Evolutionary conservation across 352 stramenopile species (phyloP).

Genomic region (Globisporangium lucens): DNA sequence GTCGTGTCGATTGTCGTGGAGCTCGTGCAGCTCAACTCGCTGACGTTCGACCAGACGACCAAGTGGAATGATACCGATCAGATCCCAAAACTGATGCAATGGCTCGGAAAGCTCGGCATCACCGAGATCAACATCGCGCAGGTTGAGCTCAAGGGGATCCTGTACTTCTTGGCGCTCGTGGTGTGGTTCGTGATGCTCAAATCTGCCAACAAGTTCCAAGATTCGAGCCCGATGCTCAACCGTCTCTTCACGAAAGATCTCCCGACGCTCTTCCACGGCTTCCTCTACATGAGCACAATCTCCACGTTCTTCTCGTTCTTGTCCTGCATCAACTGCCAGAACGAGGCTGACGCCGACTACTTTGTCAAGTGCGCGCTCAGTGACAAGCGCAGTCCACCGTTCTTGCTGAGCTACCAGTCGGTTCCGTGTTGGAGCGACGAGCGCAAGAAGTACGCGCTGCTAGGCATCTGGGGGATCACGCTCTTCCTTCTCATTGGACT

Average conservation of each 20-base stretch:
- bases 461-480: constrained; percentile 51
- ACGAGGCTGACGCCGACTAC: constrained; percentile 6
- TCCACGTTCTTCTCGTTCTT: constrained; percentile 62
- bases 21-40: constrained; percentile 59
- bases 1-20: constrained; percentile 41
- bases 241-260: constrained; percentile 56
- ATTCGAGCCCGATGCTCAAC: constrained; percentile 49
- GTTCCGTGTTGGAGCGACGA: constrained; percentile 40
- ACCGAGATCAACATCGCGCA: constrained; percentile 31
- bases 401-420: constrained; percentile 39
- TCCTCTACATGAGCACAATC: constrained; percentile 61
- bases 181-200: constrained; percentile 58
- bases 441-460: constrained; percentile 44
- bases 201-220: constrained; percentile 69
- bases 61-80: constrained; percentile 49
- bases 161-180: constrained; percentile 26
- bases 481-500: constrained; percentile 62
- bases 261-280: constrained; percentile 39
- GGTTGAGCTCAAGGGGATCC: constrained; percentile 34
- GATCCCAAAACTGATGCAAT: constrained; percentile 39
- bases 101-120: constrained; percentile 38
- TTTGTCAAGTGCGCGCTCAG: constrained; percentile 10
- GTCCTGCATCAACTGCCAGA: constrained; percentile 38
- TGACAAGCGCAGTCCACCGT: constrained; percentile 19
- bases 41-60: constrained; percentile 52